Evolutionary conservation across 2,329 filamentous ascomycete genomes (phyloP), one percentile per base, ranked within the genome.

Genomic region (Dactylellina haptotyla): DNA sequence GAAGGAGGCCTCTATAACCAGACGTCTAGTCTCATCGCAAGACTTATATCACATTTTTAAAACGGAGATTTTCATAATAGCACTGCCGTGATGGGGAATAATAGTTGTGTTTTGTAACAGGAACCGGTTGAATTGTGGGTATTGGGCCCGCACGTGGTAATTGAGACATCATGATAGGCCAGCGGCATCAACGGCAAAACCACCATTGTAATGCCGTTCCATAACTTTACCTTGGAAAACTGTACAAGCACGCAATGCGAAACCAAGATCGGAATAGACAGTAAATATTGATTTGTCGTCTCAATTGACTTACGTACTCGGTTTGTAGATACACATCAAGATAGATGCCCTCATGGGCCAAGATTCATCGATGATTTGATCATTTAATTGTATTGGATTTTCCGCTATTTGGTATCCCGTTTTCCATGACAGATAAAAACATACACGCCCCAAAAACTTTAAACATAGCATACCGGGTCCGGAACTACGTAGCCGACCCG

Each of bases 321-420:
- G 16, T 46, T 34, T 10, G 10, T 26, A 48, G 3, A 53, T 8
- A 53, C n/a, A 4, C 2, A 3, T 8, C 23, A 37, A 50, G 41
- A 51, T 28, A 37, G 18, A 28, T 12, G 41, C 48, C 53, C 45
- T 67, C 54, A 67, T 67, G 63, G 53, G 43, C 45, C 20, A 58
- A 46, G 53, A 62, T 25, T 69, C 56, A 56, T 54, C 61, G 54
- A 69, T 62, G 54, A 62, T 69, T 69, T 62, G 64, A 61, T 69
- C 39, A 23, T 48, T 43, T 32, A 26, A 30, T 30, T n/a, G 9
- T n/a, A 37, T 37, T 39, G 6, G 6, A 34, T 6, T 6, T 34
- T 14, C 32, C 14, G 32, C 32, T 6, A 34, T 14, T 62, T 51
- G 43, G n/a, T 51, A 45, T 46, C 16, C 34, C 10, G 10, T 51